phyloP scores from a whole-genome alignment of 352 stramenopile genomes.

The Phytophthora ramorum region DNA sequence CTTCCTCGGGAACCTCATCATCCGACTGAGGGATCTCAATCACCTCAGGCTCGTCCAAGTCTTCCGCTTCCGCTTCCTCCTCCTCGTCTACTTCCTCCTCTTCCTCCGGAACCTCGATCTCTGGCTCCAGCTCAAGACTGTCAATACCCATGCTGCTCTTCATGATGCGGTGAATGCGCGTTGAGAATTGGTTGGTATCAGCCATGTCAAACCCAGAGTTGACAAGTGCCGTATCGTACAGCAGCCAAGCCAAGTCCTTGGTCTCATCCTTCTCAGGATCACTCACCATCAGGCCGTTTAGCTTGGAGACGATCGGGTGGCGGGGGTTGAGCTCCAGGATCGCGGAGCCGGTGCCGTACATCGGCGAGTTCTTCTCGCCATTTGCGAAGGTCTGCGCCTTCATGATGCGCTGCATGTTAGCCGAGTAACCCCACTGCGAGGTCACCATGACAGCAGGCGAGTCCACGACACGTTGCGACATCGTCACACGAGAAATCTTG shows the following conservation, averaged over 20 bases:
- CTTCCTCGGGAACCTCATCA: slow-evolving; percentile 36
- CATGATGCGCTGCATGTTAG: slow-evolving; percentile 99
- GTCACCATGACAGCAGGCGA: slow-evolving; percentile 97
- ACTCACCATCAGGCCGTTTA: slow-evolving; percentile 85
- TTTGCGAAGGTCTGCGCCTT: slow-evolving; percentile 97
- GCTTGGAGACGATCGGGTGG: slow-evolving; percentile 97
- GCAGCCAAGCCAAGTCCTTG: slow-evolving; percentile 95
- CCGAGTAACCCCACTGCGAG: slow-evolving; percentile 97
- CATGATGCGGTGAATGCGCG: slow-evolving; percentile 95
- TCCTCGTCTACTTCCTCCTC: slow-evolving; percentile 58
- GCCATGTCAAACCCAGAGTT: slow-evolving; percentile 97
- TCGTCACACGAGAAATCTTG: slow-evolving; percentile 95
- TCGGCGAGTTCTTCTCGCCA: slow-evolving; percentile 48
- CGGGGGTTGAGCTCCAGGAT: slow-evolving; percentile 99
- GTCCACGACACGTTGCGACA: slow-evolving; percentile 95
- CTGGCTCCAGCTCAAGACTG: slow-evolving; percentile 91
- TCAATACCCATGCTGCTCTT: slow-evolving; percentile 93
- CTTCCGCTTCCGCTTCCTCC: slow-evolving; percentile 31
- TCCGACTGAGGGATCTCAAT: slow-evolving; percentile 87
- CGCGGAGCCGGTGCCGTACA: slow-evolving; percentile 73
- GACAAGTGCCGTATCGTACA: slow-evolving; percentile 98
- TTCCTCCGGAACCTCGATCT: slow-evolving; percentile 94
- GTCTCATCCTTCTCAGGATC: slow-evolving; percentile 85
- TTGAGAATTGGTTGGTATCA: slow-evolving; percentile 93
- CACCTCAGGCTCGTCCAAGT: slow-evolving; percentile 63